Conservation (phyloP, 345 rosid genomes). For the Aquilaria sinensis region DNA sequence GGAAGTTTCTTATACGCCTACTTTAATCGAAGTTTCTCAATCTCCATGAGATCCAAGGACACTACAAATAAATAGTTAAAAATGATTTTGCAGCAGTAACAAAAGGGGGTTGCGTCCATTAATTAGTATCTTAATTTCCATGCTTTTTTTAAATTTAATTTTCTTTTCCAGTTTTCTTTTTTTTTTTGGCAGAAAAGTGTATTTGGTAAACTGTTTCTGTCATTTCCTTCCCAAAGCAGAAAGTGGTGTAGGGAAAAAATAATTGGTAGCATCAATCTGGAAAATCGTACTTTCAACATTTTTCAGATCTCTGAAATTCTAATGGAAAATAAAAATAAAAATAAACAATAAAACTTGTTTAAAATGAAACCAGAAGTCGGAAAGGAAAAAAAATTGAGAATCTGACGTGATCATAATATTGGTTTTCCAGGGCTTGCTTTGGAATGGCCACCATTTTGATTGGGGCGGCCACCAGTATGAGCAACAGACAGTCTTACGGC, state of each 20-base stretch:
- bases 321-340: not conserved
- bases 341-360: not conserved
- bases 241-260: no score
- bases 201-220: not conserved
- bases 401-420: not conserved
- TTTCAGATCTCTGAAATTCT: conserved; percentile 2
- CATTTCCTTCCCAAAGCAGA: no score
- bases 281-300: no score
- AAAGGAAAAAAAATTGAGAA: not conserved
- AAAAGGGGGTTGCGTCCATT: no score
- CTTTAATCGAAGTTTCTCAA: no score
- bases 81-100: not conserved
- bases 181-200: no score
- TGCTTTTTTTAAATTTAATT: not conserved
- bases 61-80: no score
- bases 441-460: conserved; percentile 42
- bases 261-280: no score
- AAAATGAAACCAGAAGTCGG: not conserved
- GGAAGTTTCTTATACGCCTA: not conserved
- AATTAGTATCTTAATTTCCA: no score
- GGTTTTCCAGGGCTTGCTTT: conserved; percentile 51
- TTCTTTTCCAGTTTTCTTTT: not conserved
- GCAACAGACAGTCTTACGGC: conserved; percentile 55
- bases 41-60: no score
- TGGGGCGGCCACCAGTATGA: conserved; percentile 63